Evolutionary conservation across 768 basidiomycete species (phyloP).

Genomic region (Terana coerulea): DNA sequence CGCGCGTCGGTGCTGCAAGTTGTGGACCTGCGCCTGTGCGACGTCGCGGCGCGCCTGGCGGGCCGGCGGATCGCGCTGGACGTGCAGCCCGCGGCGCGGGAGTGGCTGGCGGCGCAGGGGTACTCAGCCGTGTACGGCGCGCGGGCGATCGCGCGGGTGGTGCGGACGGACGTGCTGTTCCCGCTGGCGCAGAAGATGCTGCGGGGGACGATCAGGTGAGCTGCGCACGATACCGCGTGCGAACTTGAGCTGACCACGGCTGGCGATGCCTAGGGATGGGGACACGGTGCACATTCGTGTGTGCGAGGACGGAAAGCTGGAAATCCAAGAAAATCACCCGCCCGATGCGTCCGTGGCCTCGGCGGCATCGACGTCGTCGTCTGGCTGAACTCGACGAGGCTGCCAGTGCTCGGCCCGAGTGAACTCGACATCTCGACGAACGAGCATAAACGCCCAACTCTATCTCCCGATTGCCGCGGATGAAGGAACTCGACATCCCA

Average conservation of each 20-base stretch:
- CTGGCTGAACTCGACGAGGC: slow-evolving; percentile 5
- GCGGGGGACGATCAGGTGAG: slow-evolving; percentile 71
- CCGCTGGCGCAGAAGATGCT: slow-evolving; percentile 79
- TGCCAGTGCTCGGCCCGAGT: no score
- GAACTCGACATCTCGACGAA: no score
- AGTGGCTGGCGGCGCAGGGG: slow-evolving; percentile 72
- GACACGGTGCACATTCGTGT: slow-evolving; percentile 36
- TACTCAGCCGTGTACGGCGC: slow-evolving; percentile 88
- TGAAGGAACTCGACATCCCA: no score
- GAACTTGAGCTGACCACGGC: neutral
- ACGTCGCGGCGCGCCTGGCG: slow-evolving; percentile 65
- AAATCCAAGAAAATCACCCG: slow-evolving; percentile 36
- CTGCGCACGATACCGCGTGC: neutral
- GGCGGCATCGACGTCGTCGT: neutral
- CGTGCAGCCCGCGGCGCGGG: slow-evolving; percentile 54
- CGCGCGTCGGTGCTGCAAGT: slow-evolving; percentile 70
- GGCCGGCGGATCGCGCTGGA: slow-evolving; percentile 67
- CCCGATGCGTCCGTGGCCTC: slow-evolving; percentile 25
- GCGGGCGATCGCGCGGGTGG: slow-evolving; percentile 82
- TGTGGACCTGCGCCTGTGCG: slow-evolving; percentile 69
- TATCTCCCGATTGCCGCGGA: no score
- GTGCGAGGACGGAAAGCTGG: slow-evolving; percentile 29
- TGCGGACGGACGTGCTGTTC: slow-evolving; percentile 77
- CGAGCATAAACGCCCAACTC: no score
- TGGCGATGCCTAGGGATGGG: slow-evolving; percentile 46